These are phyloP conservation scores for Tetrahymena borealis DNA, from an alignment of 73 alveolate species.

Conservation along the genomic window DNA sequence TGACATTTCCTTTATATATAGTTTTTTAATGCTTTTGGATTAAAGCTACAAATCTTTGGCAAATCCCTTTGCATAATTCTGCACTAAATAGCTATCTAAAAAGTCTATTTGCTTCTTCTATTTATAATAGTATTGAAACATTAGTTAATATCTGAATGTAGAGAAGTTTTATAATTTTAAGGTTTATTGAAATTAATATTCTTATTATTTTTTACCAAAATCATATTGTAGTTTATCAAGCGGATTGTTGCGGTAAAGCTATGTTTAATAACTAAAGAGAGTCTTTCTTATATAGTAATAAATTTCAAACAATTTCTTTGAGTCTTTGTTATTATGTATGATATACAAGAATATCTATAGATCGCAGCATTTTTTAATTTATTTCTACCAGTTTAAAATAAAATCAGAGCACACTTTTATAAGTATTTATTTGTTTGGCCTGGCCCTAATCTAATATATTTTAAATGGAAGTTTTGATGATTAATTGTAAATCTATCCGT, in stretches of 20 bases:
- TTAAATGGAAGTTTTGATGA: not conserved
- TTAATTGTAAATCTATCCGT: not conserved
- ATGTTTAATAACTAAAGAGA: not conserved
- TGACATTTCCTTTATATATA: not conserved
- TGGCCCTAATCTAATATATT: not conserved
- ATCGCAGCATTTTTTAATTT: not conserved
- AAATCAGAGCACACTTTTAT: not conserved
- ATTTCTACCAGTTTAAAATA: not conserved
- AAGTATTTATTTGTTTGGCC: not conserved
- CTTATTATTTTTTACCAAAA: not conserved
- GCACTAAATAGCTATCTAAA: not conserved
- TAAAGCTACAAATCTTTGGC: not conserved
- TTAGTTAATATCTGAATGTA: not conserved
- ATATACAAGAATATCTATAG: not conserved
- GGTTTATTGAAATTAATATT: not conserved
- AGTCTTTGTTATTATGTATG: not conserved
- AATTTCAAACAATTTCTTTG: not conserved
- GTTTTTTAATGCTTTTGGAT: not conserved
- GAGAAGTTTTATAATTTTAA: not conserved
- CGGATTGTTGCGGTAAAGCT: not conserved
- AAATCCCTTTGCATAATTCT: not conserved
- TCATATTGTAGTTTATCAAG: not conserved
- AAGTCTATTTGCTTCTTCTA: not conserved
- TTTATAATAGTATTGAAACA: too few species aligned
- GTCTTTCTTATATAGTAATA: not conserved